Evolutionary conservation across 768 basidiomycete genomes (phyloP).

Genomic region (Coprinopsis strossmayeri): DNA sequence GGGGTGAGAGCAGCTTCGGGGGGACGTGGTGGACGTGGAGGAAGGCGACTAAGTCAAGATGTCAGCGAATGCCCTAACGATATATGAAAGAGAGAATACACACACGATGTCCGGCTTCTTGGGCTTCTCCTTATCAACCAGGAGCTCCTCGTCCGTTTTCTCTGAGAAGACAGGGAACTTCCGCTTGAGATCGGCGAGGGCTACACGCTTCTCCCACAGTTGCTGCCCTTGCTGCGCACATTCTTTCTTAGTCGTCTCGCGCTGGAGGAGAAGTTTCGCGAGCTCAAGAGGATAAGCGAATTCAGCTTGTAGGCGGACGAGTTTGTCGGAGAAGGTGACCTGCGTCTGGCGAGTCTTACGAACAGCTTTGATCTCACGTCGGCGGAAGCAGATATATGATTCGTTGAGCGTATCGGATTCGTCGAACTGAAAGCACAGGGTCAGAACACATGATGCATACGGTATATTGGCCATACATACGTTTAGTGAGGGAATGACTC

Average conservation of each 20-base stretch:
- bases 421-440: conserved; percentile 71
- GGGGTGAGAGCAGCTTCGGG: conserved; percentile 34
- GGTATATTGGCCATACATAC: too few species aligned
- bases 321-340: conserved; percentile 82
- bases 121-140: conserved; percentile 65
- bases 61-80: conserved; percentile 6
- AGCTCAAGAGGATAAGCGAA: conserved; percentile 67
- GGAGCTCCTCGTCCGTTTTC: conserved; percentile 65
- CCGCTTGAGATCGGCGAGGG: conserved; percentile 74
- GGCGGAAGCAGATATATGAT: conserved; percentile 95
- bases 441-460: too few species aligned
- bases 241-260: conserved; percentile 76
- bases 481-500: conserved; percentile 84
- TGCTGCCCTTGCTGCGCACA: conserved; percentile 46
- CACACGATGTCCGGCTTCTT: conserved; percentile 47
- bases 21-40: conserved; percentile 48
- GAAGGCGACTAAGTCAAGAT: conserved; percentile 30
- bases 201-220: conserved; percentile 76
- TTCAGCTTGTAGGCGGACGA: conserved; percentile 75
- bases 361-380: conserved; percentile 88
- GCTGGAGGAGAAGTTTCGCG: conserved; percentile 56
- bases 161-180: conserved; percentile 55
- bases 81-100: conserved; percentile 10
- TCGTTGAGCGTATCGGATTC: conserved; percentile 87
- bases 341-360: conserved; percentile 94